phyloP scores from a whole-genome alignment of 2,329 filamentous ascomycete species.

The Fusarium tuaranense region DNA sequence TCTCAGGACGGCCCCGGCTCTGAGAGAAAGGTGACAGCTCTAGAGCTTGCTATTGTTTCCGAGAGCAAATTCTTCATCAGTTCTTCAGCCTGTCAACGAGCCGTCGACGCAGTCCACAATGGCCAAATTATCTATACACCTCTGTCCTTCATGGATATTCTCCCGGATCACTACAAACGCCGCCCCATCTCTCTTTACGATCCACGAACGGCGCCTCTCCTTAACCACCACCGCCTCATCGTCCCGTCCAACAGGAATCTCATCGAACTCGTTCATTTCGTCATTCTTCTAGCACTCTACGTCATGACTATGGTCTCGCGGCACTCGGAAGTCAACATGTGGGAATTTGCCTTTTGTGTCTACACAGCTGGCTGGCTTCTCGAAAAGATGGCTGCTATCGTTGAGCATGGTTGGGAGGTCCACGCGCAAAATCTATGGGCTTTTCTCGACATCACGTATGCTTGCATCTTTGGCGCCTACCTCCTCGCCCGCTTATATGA shows the following conservation, averaged over 20 bases:
- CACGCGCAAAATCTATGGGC: constrained; percentile 82
- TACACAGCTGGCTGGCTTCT: constrained; percentile 77
- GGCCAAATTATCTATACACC: constrained; percentile 79
- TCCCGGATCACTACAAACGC: constrained; percentile 80
- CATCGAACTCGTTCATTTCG: constrained; percentile 74
- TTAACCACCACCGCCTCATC: constrained; percentile 79
- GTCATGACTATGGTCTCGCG: constrained; percentile 72
- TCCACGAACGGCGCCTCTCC: constrained; percentile 71
- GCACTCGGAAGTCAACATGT: constrained; percentile 58
- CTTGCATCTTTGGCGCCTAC: constrained; percentile 72
- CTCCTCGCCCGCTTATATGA: constrained; percentile 70
- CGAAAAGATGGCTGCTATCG: constrained; percentile 73
- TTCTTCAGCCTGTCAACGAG: constrained; percentile 74
- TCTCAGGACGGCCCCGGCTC: constrained; percentile 52
- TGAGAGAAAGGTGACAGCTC: constrained; percentile 71
- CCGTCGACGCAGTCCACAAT: constrained; percentile 77
- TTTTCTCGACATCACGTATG: constrained; percentile 78
- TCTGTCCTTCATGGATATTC: constrained; percentile 76
- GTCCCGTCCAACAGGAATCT: constrained; percentile 76
- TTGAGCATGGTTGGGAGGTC: constrained; percentile 75
- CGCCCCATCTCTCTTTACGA: constrained; percentile 78
- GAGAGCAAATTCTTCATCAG: constrained; percentile 77
- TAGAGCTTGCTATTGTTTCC: constrained; percentile 79
- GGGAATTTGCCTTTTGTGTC: constrained; percentile 71
- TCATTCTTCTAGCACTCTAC: constrained; percentile 72